phyloP scores from a whole-genome alignment of 352 stramenopile genomes.

The Phytophthora uliginosa region DNA sequence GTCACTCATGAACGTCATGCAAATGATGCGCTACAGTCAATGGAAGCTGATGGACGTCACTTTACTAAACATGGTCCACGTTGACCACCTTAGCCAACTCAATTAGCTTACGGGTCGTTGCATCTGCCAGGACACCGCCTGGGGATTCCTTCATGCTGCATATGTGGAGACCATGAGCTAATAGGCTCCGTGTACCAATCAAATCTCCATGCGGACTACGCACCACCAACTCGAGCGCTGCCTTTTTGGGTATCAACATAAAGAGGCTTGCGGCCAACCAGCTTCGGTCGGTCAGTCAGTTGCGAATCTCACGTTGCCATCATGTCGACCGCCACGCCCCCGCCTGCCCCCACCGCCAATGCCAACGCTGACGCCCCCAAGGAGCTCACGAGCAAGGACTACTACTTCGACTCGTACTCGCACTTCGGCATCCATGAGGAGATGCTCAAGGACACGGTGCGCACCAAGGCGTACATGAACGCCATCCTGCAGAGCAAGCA shows the following conservation, averaged over 20 bases:
- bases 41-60: background rate
- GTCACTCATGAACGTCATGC: background rate
- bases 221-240: conserved; percentile 14
- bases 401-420: conserved; percentile 99
- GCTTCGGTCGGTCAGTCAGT: conserved; percentile 14
- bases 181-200: conserved; percentile 30
- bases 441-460: conserved; percentile 98
- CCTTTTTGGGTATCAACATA: background rate
- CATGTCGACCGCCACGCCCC: conserved; percentile 48
- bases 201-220: conserved; percentile 27
- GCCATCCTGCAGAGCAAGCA: conserved; percentile 97
- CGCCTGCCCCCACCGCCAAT: conserved; percentile 30
- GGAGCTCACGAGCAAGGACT: conserved; percentile 95
- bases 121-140: background rate
- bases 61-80: background rate
- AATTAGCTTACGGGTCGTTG: background rate
- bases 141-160: background rate
- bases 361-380: conserved; percentile 23
- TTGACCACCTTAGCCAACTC: background rate
- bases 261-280: conserved; percentile 5
- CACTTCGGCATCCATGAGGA: conserved; percentile 99
- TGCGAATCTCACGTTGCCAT: conserved; percentile 12
- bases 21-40: background rate
- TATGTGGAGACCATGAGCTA: background rate
- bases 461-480: conserved; percentile 98